These are phyloP conservation scores for Starmerella riodocensis DNA, from an alignment of 805 yeast species.

Conservation along the genomic window DNA sequence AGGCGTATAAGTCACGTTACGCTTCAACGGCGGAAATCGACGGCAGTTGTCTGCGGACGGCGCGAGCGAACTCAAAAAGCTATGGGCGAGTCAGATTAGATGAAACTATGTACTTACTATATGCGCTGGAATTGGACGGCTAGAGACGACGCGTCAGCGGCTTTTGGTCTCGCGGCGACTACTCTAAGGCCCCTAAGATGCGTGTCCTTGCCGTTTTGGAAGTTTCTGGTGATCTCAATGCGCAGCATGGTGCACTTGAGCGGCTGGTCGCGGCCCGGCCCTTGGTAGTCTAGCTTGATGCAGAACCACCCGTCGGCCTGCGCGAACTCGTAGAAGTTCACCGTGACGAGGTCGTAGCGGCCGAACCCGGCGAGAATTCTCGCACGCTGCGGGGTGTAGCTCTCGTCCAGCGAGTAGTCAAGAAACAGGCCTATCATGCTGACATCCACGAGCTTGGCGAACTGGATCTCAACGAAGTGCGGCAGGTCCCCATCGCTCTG, in stretches of 20 bases:
- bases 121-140: too few species aligned
- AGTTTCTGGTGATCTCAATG: conserved; percentile 56
- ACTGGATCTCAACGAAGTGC: conserved; percentile 65
- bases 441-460: conserved; percentile 60
- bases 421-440: conserved; percentile 58
- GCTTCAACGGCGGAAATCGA: too few species aligned
- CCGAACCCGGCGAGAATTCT: conserved; percentile 63
- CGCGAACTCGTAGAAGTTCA: conserved; percentile 42
- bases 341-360: conserved; percentile 61
- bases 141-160: not conserved
- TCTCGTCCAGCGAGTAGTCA: conserved; percentile 64
- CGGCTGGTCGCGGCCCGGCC: conserved; percentile 39
- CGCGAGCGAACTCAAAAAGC: too few species aligned
- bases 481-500: conserved; percentile 92
- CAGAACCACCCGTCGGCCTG: conserved; percentile 74
- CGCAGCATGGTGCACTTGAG: conserved; percentile 56
- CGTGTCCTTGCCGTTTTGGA: conserved; percentile 92
- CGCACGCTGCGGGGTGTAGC: conserved; percentile 75
- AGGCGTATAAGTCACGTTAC: too few species aligned
- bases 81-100: not conserved
- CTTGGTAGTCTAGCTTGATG: conserved; percentile 29
- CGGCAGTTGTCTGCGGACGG: too few species aligned
- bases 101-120: too few species aligned
- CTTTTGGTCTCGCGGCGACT: conserved; percentile 6
- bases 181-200: conserved; percentile 50